Base-by-base conservation (phyloP, 495 filamentous ascomycete species). In the Thermothielavioides terrestris region DNA sequence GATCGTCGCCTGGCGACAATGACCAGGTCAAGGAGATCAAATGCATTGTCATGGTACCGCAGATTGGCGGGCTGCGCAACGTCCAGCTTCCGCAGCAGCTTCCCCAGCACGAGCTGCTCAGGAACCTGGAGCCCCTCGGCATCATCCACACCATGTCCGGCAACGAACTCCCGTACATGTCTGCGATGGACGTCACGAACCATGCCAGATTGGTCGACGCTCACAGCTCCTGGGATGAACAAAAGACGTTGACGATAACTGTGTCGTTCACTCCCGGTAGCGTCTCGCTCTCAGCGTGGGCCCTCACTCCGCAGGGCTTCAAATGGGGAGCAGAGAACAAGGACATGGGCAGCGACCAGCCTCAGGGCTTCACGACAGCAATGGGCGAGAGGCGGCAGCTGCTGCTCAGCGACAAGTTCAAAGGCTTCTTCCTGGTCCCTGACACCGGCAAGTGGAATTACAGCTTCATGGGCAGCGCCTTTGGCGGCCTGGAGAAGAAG, bases 181-280 rank as follows among this genome's bases (percentile, higher is more conserved):
- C 88, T 44, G 86, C 94, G 6, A 79, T 80, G 58, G 94, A 99
- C 70, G 89, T 95, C 32, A 97, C 94, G 7, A 85, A 88, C 65
- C 94, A 97, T 66, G 82, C 94, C 7, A 81, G 83, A 40, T 76
- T 97, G 20, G 91, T 96, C 77, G 83, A 86, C 47, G 68, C 81
- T 0, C 89, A 99, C 67, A 61, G 78, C 0, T 77, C 79, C 27
- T 96, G 89, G 90, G 87, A 94, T 67, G 91, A 92, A 77, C 89
- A 94, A 70, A 73, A 66, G 44, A 95, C 88, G 5, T 80, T 96
- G 50, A 95, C 88, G 31, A 89, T 99, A 78, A 92, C 90, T 11
- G 90, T 96, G 27, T 88, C 90, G 18, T 99, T 99, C 75, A 97
- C 94, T 4, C 94, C 94, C n/a, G 94, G 94, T 49, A 95, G 89